Evolutionary conservation across 352 stramenopile genomes (phyloP), one percentile per base, ranked within the genome.

Genomic region (Phytophthora multivora): DNA sequence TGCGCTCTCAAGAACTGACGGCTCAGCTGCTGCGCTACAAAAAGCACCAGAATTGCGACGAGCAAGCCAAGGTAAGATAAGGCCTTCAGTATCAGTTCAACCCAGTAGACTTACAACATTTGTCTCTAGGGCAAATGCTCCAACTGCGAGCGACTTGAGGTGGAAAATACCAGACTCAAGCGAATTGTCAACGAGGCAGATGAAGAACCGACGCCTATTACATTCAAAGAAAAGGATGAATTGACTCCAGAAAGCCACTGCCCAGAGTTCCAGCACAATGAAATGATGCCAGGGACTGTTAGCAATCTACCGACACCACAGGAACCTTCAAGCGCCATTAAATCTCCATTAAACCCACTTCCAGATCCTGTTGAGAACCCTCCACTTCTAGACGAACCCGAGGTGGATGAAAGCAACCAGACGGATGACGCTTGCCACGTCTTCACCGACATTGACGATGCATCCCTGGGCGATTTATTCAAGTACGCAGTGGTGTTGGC

Each of bases 401-500:
- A 50, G 11, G 21, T 9, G 16, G 49, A 69, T 23, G 54, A 49
- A 13, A 77, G 56, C 60, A 80, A 80, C 19, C 71, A 80, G 28
- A 56, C 60, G 9, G 65, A 72, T 5, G 60, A 80, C 5, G 51
- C 60, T 5, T 60, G 65, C 18, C 45, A 75, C 16, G 25, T 63
- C 16, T 71, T 75, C 39, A 41, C 65, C 1, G 76, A 77, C 7
- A 69, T 72, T 25, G 63, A 88, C 23, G 75, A 90, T 16, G 63
- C 66, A 4, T 86, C 75, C 3, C 48, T 90, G 1, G 77, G 74
- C 2, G 73, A 80, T 12, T 56, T 91, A 18, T 89, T 91, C 70
- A 91, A 89, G 55, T 91, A 89, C 39, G 75, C 81, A 3, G 70
- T 91, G 40, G 81, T 91, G 19, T 55, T 91, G 36, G 76, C 79